Conservation (phyloP, 192 early-diverging fungal species). For the Globomyces pollinis-pini region DNA sequence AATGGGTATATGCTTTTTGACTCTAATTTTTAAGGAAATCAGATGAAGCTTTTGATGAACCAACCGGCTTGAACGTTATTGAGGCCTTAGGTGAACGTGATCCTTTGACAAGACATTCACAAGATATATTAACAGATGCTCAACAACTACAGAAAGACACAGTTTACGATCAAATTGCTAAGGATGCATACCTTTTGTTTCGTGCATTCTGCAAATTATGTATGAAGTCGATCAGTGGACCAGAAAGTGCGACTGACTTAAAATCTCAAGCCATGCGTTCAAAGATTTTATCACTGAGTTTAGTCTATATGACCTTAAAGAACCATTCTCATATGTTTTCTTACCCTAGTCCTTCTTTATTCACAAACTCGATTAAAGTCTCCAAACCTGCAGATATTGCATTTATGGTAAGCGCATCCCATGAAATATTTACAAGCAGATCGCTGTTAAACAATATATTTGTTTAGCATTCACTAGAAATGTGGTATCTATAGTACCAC, state of each 20-base stretch:
- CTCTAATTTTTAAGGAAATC: too few species aligned
- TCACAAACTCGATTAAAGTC: slow-evolving; percentile 14
- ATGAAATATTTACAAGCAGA: slow-evolving; percentile 2
- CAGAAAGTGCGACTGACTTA: slow-evolving; percentile 44
- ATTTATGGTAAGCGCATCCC: too few species aligned
- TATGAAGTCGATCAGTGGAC: slow-evolving; percentile 58
- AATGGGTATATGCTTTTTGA: too few species aligned
- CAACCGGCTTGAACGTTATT: not conserved
- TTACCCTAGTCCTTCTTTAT: slow-evolving; percentile 17
- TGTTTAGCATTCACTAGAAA: slow-evolving; percentile 69
- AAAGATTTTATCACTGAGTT: slow-evolving; percentile 72
- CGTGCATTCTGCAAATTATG: slow-evolving; percentile 71
- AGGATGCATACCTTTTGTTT: slow-evolving; percentile 68
- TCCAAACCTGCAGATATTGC: slow-evolving; percentile 11
- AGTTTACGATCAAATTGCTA: slow-evolving; percentile 18
- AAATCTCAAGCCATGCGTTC: slow-evolving; percentile 75
- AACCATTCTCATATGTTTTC: slow-evolving; percentile 72
- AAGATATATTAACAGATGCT: slow-evolving; percentile 2
- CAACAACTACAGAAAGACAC: slow-evolving; percentile 3
- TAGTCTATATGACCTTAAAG: slow-evolving; percentile 66
- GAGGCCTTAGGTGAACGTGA: not conserved
- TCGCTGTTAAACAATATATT: slow-evolving; percentile 67
- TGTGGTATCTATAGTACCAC: slow-evolving; percentile 53
- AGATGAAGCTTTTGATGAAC: slow-evolving; percentile 1
- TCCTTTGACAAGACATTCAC: slow-evolving; percentile 3